Percentiles rank a stretch among this genome's conserved stretches.
These are phyloP conservation scores for Apiotrichum gracile DNA, from an alignment of 1,284 basidiomycete species.

Conservation along the genomic window DNA sequence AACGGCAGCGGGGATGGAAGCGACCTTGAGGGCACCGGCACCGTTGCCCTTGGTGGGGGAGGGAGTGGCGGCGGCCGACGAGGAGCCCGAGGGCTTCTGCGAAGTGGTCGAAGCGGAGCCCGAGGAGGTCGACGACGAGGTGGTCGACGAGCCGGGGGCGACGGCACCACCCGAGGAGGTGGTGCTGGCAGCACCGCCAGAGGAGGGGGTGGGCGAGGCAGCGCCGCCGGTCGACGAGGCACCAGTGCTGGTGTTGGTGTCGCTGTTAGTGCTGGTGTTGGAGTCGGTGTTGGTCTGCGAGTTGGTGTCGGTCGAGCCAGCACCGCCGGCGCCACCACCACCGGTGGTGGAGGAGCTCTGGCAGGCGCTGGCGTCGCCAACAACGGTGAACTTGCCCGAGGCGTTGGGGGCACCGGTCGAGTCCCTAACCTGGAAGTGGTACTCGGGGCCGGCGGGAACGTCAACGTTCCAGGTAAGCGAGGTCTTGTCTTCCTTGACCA, in stretches of 20 bases:
- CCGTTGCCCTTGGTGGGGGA: not conserved
- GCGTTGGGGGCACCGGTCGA: too few relatives aligned
- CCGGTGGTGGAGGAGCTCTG: too few relatives aligned
- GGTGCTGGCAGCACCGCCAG: not conserved
- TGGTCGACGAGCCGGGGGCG: not conserved
- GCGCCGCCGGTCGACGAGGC: not conserved
- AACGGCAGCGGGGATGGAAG: not conserved
- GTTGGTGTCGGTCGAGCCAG: too few relatives aligned
- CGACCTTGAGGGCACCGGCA: not conserved
- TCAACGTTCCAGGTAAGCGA: too few relatives aligned
- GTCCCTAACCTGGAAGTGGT: too few relatives aligned
- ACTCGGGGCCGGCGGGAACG: too few relatives aligned
- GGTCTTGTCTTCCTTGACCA: too few relatives aligned
- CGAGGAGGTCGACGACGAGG: not conserved
- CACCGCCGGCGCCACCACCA: too few relatives aligned
- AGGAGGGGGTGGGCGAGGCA: not conserved
- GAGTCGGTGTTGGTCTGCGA: too few relatives aligned
- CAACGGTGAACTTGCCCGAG: too few relatives aligned
- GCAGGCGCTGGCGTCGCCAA: too few relatives aligned
- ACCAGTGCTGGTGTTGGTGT: not conserved
- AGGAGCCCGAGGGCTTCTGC: not conserved
- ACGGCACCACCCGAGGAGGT: not conserved
- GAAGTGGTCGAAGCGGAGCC: not conserved
- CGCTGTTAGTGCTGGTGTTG: too few relatives aligned
- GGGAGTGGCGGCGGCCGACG: not conserved